Percentiles rank a stretch among this genome's conserved stretches.
phyloP scores from a whole-genome alignment of 2,329 filamentous ascomycete species.

The Trichoderma koningii region DNA sequence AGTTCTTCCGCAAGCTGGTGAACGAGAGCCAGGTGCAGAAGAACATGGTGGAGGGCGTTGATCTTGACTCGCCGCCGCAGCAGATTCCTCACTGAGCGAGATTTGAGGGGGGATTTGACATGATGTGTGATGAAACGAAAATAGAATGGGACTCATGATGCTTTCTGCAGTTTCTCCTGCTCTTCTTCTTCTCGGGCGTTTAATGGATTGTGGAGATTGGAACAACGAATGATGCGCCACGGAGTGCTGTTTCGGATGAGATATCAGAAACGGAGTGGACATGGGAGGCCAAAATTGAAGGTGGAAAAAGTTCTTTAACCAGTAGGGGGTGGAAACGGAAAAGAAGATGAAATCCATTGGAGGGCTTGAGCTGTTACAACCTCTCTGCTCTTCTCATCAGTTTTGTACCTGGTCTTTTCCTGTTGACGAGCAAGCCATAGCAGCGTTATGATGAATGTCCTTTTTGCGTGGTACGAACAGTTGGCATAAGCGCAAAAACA shows the following conservation, averaged over 20 bases:
- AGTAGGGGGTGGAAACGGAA: not conserved
- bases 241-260: not conserved
- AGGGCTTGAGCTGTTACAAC: constrained; percentile 2
- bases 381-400: constrained; percentile 2
- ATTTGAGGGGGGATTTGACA: not conserved
- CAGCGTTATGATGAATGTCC: constrained; percentile 17
- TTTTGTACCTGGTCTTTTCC: constrained; percentile 10
- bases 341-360: not conserved
- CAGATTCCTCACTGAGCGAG: constrained; percentile 37
- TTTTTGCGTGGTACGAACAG: not conserved
- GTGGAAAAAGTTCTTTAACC: not conserved
- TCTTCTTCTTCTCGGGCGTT: constrained; percentile 5
- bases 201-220: constrained; percentile 2
- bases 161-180: not conserved
- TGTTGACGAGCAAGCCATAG: constrained; percentile 15
- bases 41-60: constrained; percentile 52
- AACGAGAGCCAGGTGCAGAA: constrained; percentile 61
- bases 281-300: not conserved
- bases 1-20: constrained; percentile 88
- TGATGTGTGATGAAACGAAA: constrained; percentile 18
- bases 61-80: constrained; percentile 48
- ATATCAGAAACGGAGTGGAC: not conserved
- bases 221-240: not conserved
- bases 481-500: not conserved
- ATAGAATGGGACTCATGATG: constrained; percentile 20